Evolutionary conservation across 2,329 filamentous ascomycete genomes (phyloP), one percentile per base, ranked within the genome.

Genomic region (Coniochaeta prunicola): DNA sequence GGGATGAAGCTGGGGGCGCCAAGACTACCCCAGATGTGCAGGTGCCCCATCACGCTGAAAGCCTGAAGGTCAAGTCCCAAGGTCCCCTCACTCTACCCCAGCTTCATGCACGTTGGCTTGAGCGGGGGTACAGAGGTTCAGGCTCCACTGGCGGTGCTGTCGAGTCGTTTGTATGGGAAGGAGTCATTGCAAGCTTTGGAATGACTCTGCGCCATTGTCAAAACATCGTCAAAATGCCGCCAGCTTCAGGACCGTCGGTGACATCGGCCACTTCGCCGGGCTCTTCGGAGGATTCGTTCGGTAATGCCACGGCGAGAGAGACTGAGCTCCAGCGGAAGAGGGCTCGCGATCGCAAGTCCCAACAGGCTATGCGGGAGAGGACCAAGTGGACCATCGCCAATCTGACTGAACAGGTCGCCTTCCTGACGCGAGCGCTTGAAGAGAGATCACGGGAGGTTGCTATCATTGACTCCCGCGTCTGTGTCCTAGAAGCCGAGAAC

Each of bases 301-400:
- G 56, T 9, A 45, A n/a, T 31, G 6, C 28, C 4, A 54, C 59
- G 2, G 57, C 62, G 3, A 59, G 62, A 45, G 63, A 66, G 5
- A 13, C 64, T 9, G 68, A 70, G 57, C 59, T 70, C 28, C 66
- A 68, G 57, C 65, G 67, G 45, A 71, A 71, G 59, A 65, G 68
- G 24, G 69, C 69, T 3, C 61, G 68, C 24, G 69, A 71, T 57
- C 67, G 68, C 50, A 69, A 68, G 58, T 69, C 67, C 0, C 69
- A 70, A 60, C 69, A 71, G 64, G 68, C 68, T 17, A 71, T 71
- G 69, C 65, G 68, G 6, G 67, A 71, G 59, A 67, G 68, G 13
- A 70, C 68, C 42, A 69, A 66, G 60, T 70, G 67, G 66, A 66
- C 67, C 9, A 67, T 71, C 21, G 62, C 65, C 48, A 64, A 66